Conservation (phyloP, 768 basidiomycete species). For the Lyophyllum decastes region DNA sequence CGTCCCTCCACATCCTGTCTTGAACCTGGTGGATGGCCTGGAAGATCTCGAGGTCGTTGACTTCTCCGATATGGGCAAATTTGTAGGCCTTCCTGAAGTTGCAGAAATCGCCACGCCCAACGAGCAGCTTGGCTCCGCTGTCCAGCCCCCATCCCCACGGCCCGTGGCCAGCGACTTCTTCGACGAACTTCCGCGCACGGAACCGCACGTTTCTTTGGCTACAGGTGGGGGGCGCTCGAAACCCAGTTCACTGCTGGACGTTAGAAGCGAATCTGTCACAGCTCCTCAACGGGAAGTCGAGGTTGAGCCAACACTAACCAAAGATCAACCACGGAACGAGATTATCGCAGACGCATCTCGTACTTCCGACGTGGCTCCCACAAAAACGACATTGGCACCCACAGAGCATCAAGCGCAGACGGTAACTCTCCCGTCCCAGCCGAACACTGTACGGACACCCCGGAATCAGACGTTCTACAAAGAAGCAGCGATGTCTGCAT, state of each 20-base stretch:
- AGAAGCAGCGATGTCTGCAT: conserved; percentile 65
- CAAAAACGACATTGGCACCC: background rate
- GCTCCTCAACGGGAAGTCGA: background rate
- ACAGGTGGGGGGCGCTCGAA: conserved; percentile 47
- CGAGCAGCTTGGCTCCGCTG: conserved; percentile 15
- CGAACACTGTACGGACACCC: conserved; percentile 31
- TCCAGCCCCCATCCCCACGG: conserved; percentile 33
- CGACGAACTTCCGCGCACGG: conserved; percentile 38
- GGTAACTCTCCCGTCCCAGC: conserved; percentile 23
- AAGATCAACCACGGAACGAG: background rate
- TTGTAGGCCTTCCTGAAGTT: conserved; percentile 48
- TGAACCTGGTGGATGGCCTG: conserved; percentile 42
- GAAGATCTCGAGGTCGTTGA: conserved; percentile 79
- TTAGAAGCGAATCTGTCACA: background rate
- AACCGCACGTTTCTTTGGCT: conserved; percentile 25
- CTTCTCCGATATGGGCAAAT: conserved; percentile 74
- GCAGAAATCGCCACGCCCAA: conserved; percentile 20
- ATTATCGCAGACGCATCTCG: background rate
- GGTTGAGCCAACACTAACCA: background rate
- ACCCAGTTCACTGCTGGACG: conserved; percentile 24
- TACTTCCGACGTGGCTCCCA: background rate
- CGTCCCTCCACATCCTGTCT: conserved; percentile 33
- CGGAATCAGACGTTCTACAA: conserved; percentile 45
- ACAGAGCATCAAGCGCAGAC: conserved; percentile 22
- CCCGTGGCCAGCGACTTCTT: conserved; percentile 76